Base-by-base conservation (phyloP, 768 basidiomycete species). In the Lepiota brunneoincarnata region DNA sequence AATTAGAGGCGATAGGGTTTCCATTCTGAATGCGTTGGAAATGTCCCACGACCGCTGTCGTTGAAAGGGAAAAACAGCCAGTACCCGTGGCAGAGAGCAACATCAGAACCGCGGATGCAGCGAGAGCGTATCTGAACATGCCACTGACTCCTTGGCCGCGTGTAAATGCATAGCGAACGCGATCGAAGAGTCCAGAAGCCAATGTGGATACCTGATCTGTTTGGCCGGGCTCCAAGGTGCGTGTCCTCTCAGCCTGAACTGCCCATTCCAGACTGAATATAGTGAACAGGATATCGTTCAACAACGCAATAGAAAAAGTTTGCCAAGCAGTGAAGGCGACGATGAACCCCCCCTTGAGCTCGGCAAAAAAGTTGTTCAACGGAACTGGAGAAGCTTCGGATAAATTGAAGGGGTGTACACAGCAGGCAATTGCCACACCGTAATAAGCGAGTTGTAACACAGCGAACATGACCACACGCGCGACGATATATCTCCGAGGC, bases 201-300 rank as follows among this genome's bases (percentile, higher is more conserved):
- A 40, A 11, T 5, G 37, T 50, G 15, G 49, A 50, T n/a, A 50
- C 49, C 21, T 21, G 37, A 28, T 50, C 49, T 3, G 49, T 50
- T 39, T 40, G 21, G 12, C 49, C 49, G 2, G 39, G 49, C 35
- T 50, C 49, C 12, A 50, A 14, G 12, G 12, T 18, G 21, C 49
- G 26, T 28, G 39, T 50, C 18, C 24, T 50, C 17, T 50, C 49
- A 18, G 49, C 49, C 15, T 50, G 49, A 28, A 50, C 39, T 9
- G 37, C 49, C 49, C 49, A 50, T 28, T 50, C 49, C 6, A 50
- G 49, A 14, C 49, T 50, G 37, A 50, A 50, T 17, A 41, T 40
- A n/a, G 49, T 50, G 15, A 50, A 50, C n/a, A 50, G 21, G 9
- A 50, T 40, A 20, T 50, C 38, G 17, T 39, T 28, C 24, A 50